These are phyloP conservation scores for Neurospora sp. DNA, from an alignment of 495 filamentous ascomycete species.

Conservation along the genomic window DNA sequence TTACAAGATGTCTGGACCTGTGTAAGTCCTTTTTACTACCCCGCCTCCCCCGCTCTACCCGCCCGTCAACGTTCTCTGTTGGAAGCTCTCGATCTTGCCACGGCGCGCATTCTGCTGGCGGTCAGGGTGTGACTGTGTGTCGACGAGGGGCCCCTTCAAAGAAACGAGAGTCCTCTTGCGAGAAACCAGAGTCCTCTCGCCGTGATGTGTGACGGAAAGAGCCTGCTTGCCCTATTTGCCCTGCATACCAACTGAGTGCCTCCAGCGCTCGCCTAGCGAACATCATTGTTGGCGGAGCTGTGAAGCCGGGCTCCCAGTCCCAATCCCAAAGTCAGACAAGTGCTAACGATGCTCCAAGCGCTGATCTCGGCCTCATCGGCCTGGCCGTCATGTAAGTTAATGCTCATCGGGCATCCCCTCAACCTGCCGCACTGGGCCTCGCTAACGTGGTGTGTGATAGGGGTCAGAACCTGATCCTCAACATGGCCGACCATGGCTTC, in stretches of 20 bases:
- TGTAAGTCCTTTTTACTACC: slow-evolving; percentile 34
- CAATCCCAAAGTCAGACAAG: slow-evolving; percentile 20
- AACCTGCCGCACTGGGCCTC: neutral
- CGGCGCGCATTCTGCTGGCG: neutral
- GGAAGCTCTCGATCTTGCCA: neutral
- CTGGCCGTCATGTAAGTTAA: slow-evolving; percentile 84
- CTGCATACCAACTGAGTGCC: slow-evolving; percentile 40
- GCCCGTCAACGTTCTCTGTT: slow-evolving; percentile 5
- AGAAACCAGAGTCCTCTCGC: neutral
- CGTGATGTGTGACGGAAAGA: neutral
- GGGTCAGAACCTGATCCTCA: slow-evolving; percentile 93
- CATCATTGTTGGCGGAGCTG: slow-evolving; percentile 61
- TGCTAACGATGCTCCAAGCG: slow-evolving; percentile 46
- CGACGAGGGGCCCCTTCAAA: neutral
- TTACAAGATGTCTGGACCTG: slow-evolving; percentile 41
- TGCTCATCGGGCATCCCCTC: slow-evolving; percentile 3
- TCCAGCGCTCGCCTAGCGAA: slow-evolving; percentile 76
- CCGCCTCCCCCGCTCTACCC: slow-evolving; percentile 18
- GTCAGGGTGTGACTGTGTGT: neutral
- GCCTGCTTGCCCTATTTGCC: slow-evolving; percentile 12
- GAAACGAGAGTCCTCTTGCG: neutral
- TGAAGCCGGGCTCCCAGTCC: slow-evolving; percentile 26
- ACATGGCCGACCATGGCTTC: slow-evolving; percentile 93
- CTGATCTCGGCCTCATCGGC: slow-evolving; percentile 98
- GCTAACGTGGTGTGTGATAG: slow-evolving; percentile 18